A percentile compares a stretch with the other conserved stretches of the same genome.
These are phyloP conservation scores for Mentha longifolia DNA, from an alignment of 257 asterid genomes.

Conservation along the genomic window DNA sequence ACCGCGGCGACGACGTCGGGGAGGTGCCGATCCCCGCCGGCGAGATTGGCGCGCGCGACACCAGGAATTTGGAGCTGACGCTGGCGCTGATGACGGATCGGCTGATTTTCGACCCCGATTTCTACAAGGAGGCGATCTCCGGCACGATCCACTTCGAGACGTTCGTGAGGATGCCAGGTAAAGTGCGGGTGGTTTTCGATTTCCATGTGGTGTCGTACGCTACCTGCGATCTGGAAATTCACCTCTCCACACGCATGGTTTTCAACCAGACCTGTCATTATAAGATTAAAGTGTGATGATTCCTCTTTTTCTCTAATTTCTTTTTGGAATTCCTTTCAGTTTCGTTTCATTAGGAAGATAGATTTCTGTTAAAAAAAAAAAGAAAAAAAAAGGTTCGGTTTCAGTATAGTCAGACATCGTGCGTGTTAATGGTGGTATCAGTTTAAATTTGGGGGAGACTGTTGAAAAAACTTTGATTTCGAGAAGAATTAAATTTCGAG, in stretches of 20 bases:
- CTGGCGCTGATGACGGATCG: constrained; percentile 73
- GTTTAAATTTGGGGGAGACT: background rate
- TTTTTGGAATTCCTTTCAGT: background rate
- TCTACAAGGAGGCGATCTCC: constrained; percentile 46
- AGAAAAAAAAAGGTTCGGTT: too few species aligned
- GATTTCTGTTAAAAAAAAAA: background rate
- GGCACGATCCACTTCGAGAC: constrained; percentile 50
- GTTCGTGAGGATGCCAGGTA: constrained; percentile 50
- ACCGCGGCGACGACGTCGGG: constrained; percentile 60
- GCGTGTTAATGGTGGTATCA: background rate
- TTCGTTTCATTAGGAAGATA: background rate
- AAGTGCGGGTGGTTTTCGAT: constrained; percentile 48
- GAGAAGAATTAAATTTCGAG: background rate
- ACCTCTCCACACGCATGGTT: constrained; percentile 34
- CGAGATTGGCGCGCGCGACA: constrained; percentile 47
- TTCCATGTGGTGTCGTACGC: constrained; percentile 52
- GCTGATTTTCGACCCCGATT: constrained; percentile 42
- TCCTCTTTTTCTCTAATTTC: background rate
- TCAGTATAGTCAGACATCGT: background rate
- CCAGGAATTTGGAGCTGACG: constrained; percentile 48
- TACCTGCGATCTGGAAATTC: constrained; percentile 57
- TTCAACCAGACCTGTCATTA: constrained; percentile 59
- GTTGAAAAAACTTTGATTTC: background rate
- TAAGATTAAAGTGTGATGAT: constrained; percentile 50
- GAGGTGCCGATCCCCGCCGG: constrained; percentile 66